These are phyloP conservation scores for Nothophaeocryptopus gaeumannii DNA, from an alignment of 2,329 filamentous ascomycete genomes.

Conservation along the genomic window DNA sequence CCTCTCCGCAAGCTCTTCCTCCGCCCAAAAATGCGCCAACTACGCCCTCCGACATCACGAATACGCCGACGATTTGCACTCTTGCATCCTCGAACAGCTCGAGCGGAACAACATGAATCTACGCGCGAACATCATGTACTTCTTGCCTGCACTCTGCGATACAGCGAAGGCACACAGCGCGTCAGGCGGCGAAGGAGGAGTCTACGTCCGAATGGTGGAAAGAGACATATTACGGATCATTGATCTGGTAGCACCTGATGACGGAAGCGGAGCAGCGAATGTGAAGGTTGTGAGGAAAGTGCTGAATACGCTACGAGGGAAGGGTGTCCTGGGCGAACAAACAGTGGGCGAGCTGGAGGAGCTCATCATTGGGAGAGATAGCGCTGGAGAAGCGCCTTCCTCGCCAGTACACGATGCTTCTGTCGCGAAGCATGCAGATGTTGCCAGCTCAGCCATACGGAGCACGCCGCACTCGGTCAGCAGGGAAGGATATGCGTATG, in stretches of 20 bases:
- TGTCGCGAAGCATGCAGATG: slow-evolving; percentile 1
- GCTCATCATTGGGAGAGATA: slow-evolving; percentile 74
- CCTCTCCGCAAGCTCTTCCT: slow-evolving; percentile 84
- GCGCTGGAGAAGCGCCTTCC: slow-evolving; percentile 16
- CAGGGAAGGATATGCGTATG: slow-evolving; percentile 19
- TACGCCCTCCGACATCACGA: slow-evolving; percentile 93
- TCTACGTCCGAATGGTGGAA: slow-evolving; percentile 93
- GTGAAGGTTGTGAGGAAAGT: slow-evolving; percentile 81
- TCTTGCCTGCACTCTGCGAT: slow-evolving; percentile 92
- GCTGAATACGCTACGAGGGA: slow-evolving; percentile 52
- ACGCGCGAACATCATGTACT: slow-evolving; percentile 98
- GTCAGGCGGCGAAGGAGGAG: slow-evolving; percentile 48
- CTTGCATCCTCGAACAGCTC: slow-evolving; percentile 92
- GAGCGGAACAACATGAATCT: slow-evolving; percentile 95
- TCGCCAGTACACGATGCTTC: slow-evolving; percentile 14
- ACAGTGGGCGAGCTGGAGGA: slow-evolving; percentile 78
- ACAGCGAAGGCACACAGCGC: slow-evolving; percentile 68
- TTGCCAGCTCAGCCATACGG: slow-evolving; percentile 10
- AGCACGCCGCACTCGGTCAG: slow-evolving; percentile 25
- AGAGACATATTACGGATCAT: slow-evolving; percentile 88
- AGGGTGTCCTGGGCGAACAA: slow-evolving; percentile 69
- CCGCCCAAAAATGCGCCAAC: slow-evolving; percentile 86
- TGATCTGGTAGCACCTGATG: slow-evolving; percentile 83
- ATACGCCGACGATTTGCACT: slow-evolving; percentile 95
- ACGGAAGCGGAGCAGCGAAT: slow-evolving; percentile 86